A percentile compares a stretch with the other conserved stretches of the same genome.
These are phyloP conservation scores for Hyphodiscus sp. DNA, from an alignment of 2,329 filamentous ascomycete species.

Conservation along the genomic window DNA sequence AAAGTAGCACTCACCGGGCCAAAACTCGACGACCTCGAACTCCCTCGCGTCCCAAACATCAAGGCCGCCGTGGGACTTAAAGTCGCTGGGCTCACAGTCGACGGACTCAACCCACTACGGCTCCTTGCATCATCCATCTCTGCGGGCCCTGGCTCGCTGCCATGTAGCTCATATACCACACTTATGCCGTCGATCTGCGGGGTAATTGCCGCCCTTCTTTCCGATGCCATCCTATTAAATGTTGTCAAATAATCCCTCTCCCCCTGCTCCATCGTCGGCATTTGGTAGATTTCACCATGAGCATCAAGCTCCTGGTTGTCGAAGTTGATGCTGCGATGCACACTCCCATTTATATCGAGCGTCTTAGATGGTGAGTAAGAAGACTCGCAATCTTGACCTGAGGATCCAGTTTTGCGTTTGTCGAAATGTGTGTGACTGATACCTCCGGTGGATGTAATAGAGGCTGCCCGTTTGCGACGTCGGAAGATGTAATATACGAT, in stretches of 20 bases:
- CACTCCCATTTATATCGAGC: neutral
- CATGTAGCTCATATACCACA: constrained; percentile 3
- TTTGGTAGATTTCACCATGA: too few species aligned
- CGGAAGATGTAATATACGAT: neutral
- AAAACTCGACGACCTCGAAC: too few species aligned
- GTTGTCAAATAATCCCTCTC: neutral
- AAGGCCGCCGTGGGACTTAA: neutral
- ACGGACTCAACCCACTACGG: neutral
- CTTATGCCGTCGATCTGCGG: too few species aligned
- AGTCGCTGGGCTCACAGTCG: too few species aligned
- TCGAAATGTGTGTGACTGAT: neutral
- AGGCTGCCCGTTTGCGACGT: neutral
- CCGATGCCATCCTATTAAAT: neutral
- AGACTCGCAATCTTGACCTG: neutral
- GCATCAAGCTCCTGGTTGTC: neutral
- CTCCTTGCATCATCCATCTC: constrained; percentile 8
- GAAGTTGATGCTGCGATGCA: neutral
- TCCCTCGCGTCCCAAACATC: neutral
- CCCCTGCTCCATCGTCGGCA: neutral
- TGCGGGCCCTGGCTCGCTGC: constrained; percentile 1
- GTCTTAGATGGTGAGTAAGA: neutral
- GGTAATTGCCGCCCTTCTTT: too few species aligned
- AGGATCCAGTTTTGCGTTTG: neutral
- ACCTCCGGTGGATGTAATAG: neutral
- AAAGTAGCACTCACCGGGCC: too few species aligned